Base-by-base conservation (phyloP, 352 stramenopile genomes). In the Phytophthora cajani region DNA sequence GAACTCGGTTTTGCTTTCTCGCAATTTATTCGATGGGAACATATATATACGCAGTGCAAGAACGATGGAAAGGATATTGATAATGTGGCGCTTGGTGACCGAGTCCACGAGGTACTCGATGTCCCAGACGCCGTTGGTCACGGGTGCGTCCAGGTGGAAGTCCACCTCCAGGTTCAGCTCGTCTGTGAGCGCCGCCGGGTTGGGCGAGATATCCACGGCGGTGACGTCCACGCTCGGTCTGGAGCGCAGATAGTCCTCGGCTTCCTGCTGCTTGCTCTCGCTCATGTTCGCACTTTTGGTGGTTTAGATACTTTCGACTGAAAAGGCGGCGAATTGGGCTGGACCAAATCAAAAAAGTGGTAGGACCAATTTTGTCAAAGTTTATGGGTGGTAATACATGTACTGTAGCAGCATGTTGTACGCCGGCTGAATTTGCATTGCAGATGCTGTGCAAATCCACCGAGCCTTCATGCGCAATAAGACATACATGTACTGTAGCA, bases 71-170 rank as follows among this genome's bases (percentile, higher is more conserved):
- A 89, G 85, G 85, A 96, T 93, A 92, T 94, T 82, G 71, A 96
- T 96, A 64, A 95, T 87, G 74, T 94, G 88, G 53, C 85, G 86
- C 75, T 94, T 92, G 59, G 78, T 82, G 49, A 94, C 85, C 17
- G 86, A 92, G 69, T 96, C 89, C 40, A 94, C 89, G 19, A 96
- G 74, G 61, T 96, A 96, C 87, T 93, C 79, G 46, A 96, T 86
- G 56, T 93, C 73, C 89, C 89, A 96, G 30, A 91, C 77, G 32
- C 85, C 89, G 47, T 85, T 79, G 27, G 42, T 58, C 25, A 96
- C 84, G 17, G 88, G 69, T 50, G 82, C 76, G 70, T 90, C 80
- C 30, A 96, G 65, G 16, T 72, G 69, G 61, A 96, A 96, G 54
- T 94, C 86, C 38, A 95, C 87, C 60, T 95, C 84, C 54, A 96